phyloP scores from a whole-genome alignment of 225 moss, liverwort and hornwort genomes.

The Pleurozium schreberi region DNA sequence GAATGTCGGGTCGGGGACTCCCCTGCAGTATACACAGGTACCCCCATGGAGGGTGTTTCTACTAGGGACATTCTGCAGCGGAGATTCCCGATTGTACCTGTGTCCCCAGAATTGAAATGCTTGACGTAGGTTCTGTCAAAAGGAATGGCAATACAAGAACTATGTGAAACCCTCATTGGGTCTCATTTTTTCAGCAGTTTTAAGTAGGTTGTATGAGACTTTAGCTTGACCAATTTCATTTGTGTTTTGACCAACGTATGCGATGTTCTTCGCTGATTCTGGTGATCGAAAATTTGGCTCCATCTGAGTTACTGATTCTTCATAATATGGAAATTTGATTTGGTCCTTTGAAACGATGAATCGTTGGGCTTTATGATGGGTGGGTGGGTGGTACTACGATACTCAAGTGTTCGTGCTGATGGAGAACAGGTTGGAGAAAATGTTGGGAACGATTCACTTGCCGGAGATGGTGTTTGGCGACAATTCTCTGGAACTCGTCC shows the following conservation, averaged over 20 bases:
- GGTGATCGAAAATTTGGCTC: not conserved
- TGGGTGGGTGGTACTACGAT: not conserved
- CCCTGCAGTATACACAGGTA: not conserved
- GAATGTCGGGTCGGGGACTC: not conserved
- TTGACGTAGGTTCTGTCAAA: not conserved
- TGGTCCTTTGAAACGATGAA: not conserved
- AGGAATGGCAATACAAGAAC: not conserved
- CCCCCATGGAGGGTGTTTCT: not conserved
- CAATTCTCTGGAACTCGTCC: constrained; percentile 69
- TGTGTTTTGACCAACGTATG: not conserved
- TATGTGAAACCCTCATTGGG: too few species aligned
- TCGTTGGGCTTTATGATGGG: not conserved
- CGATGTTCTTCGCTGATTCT: not conserved
- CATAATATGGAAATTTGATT: not conserved
- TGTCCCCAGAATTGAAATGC: not conserved
- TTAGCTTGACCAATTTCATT: not conserved
- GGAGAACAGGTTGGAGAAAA: constrained; percentile 65
- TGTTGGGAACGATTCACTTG: constrained; percentile 71
- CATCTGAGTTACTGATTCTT: not conserved
- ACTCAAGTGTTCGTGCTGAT: not conserved
- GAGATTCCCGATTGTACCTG: not conserved
- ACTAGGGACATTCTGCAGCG: not conserved
- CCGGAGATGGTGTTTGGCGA: constrained; percentile 97
- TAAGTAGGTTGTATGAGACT: not conserved
- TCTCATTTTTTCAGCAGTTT: not conserved